Percentiles rank a stretch among this genome's conserved stretches.
Conservation (phyloP, 192 early-diverging fungal species). For the Cetraspora pellucida region DNA sequence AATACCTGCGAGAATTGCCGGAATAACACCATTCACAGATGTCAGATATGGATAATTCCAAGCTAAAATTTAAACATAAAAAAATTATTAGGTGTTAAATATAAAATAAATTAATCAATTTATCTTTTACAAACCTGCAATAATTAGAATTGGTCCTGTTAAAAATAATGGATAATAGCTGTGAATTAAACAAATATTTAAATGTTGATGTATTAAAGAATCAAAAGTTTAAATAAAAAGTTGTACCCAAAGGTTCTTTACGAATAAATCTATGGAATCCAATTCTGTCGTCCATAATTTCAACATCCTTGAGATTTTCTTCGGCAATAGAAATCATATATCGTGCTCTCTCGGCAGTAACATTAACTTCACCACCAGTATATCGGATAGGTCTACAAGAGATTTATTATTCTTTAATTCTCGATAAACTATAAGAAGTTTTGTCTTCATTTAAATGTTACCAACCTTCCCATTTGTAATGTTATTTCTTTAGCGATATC, state of each 20-base stretch:
- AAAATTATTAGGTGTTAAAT: not conserved
- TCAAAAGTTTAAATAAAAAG: not conserved
- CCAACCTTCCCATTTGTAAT: conserved; percentile 61
- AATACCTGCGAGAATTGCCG: conserved; percentile 71
- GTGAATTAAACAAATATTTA: conserved; percentile 57
- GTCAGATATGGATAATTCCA: conserved; percentile 89
- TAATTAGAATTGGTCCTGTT: conserved; percentile 37
- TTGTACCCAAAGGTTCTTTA: conserved; percentile 72
- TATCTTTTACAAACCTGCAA: conserved; percentile 23
- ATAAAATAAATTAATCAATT: not conserved
- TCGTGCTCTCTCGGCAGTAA: conserved; percentile 65
- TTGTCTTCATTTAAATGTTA: not conserved
- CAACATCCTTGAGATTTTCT: conserved; percentile 60
- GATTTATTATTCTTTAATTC: not conserved
- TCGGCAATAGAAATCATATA: conserved; percentile 72
- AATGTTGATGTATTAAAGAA: not conserved
- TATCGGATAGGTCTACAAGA: conserved; percentile 59
- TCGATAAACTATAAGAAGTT: not conserved
- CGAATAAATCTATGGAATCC: conserved; percentile 67
- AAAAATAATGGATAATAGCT: conserved; percentile 22
- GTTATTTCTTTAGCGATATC: conserved; percentile 59
- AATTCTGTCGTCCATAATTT: conserved; percentile 52
- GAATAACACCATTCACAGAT: conserved; percentile 75
- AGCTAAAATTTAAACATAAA: conserved; percentile 37
- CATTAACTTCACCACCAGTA: conserved; percentile 69